Evolutionary conservation across 2,329 filamentous ascomycete species (phyloP), one percentile per base, ranked within the genome.

Genomic region (Gaeumannomyces sp.): DNA sequence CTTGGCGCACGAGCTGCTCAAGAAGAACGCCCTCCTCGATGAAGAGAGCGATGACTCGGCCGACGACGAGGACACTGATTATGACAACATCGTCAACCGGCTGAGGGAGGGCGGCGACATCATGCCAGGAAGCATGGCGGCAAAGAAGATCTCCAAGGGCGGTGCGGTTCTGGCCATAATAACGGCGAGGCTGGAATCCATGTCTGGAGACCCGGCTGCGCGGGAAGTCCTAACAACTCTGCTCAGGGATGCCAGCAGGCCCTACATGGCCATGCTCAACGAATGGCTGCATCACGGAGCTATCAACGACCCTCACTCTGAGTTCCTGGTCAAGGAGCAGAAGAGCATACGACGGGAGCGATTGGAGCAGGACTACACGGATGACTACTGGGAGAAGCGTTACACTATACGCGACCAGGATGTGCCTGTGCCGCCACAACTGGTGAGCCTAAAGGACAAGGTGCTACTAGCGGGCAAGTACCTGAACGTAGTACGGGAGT

Each of bases 341-440:
- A 96, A 94, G 76, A 97, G 93, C 72, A 97, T 99, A 71, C 89
- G 90, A 66, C 86, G 95, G 57, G 95, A 98, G 74, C 85, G 91
- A 66, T 80, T 99, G 3, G 93, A 98, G 73, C 89, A 97, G 73
- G 95, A 99, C 75, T 99, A 98, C 72, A 99, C 94, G 0, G 95
- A 99, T 75, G 95, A 99, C 73, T 99, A 99, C 76, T 99, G 95
- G 95, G 95, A 99, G 75, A 92, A 96, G 73, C 85, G 95, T 68
- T 99, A 99, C 74, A 98, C 95, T 5, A 90, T 99, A 68, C 89
- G 95, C 66, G 92, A 97, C 67, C 88, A 92, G 61, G 91, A 97
- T 66, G 89, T 98, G 1, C 45, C 45, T n/a, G 61, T 62, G 7
- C 95, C 95, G 3, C 93, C 94, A 11, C 95, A 99, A 73, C 84